A percentile compares a stretch with the other conserved stretches of the same genome.
phyloP scores from a whole-genome alignment of 2,329 filamentous ascomycete genomes.

The Venturia effusa region DNA sequence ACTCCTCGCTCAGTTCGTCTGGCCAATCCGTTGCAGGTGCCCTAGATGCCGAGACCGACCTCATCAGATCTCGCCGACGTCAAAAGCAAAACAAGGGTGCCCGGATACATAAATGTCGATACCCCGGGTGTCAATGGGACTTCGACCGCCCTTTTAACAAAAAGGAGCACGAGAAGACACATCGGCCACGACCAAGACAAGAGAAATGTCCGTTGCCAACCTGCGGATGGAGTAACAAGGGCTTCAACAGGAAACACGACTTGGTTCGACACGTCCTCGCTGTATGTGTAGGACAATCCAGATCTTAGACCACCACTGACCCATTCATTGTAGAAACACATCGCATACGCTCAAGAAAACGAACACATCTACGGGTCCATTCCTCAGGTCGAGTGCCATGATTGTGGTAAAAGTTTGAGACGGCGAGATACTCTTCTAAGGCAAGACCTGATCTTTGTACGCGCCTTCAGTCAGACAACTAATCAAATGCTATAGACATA shows the following conservation, averaged over 20 bases:
- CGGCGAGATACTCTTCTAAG: background rate
- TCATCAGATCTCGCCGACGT: background rate
- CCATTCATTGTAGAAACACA: background rate
- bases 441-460: no score
- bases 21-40: background rate
- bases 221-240: background rate
- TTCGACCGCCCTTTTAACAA: background rate
- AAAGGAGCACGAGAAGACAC: background rate
- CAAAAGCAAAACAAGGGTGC: background rate
- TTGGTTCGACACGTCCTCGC: background rate
- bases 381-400: background rate
- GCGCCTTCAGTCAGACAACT: background rate
- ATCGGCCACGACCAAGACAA: background rate
- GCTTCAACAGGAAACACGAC: background rate
- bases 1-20: background rate
- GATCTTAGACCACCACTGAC: background rate
- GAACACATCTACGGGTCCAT: no score
- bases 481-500: background rate
- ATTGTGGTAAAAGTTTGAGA: background rate
- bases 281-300: background rate
- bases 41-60: no score
- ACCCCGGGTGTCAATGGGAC: background rate
- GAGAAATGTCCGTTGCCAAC: background rate
- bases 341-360: no score
- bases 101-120: background rate